A percentile compares a stretch with the other conserved stretches of the same genome.
Evolutionary conservation across 176 grass and related monocot species (phyloP).

Genomic region (Zea luxurians): DNA sequence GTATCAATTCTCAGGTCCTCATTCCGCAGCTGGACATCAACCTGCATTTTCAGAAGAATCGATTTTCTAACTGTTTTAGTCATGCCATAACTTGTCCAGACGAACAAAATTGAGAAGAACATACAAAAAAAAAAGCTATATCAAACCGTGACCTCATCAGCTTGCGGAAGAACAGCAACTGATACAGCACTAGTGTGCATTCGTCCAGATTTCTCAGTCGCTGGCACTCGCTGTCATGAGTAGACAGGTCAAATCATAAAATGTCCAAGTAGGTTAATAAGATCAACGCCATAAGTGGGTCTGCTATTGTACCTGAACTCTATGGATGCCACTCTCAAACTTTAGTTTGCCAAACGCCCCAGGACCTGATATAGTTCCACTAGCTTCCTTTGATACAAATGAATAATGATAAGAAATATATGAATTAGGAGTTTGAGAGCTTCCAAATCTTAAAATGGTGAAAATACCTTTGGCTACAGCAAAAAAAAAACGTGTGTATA

Average conservation of each 20-base stretch:
- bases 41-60: conserved; percentile 46
- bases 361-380: conserved; percentile 80
- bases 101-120: not conserved
- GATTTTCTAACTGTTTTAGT: not conserved
- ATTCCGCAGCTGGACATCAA: conserved; percentile 84
- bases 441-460: not conserved
- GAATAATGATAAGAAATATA: conserved; percentile 23
- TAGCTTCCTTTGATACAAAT: conserved; percentile 77
- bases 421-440: conserved; percentile 8
- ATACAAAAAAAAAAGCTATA: not conserved
- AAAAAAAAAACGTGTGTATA: not conserved
- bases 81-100: conserved; percentile 4
- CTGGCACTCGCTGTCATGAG: conserved; percentile 71
- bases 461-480: not conserved
- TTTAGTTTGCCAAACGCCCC: conserved; percentile 86
- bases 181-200: conserved; percentile 97
- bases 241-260: conserved; percentile 17
- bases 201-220: conserved; percentile 88
- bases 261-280: not conserved
- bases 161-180: conserved; percentile 91
- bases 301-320: conserved; percentile 76
- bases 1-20: conserved; percentile 96
- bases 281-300: not conserved
- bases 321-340: conserved; percentile 92
- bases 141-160: conserved; percentile 73